These are phyloP conservation scores for Fusarium nisikadoi DNA, from an alignment of 2,329 filamentous ascomycete species.

Conservation along the genomic window DNA sequence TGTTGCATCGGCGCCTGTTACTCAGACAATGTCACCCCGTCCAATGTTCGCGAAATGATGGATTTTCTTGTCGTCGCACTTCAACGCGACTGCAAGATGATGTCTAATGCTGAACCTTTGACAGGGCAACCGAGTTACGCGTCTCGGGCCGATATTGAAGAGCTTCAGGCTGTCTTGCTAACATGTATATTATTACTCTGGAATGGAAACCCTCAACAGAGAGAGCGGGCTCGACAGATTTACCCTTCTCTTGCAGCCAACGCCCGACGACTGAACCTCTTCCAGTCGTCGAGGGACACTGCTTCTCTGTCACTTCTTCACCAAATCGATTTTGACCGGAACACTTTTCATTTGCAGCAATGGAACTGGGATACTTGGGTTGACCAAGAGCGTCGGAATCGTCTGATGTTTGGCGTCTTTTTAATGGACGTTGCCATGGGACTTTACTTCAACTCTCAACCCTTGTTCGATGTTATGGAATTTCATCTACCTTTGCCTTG, in stretches of 20 bases:
- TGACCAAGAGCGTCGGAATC: conserved; percentile 75
- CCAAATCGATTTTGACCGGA: conserved; percentile 60
- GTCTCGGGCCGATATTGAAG: conserved; percentile 64
- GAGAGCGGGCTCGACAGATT: conserved; percentile 69
- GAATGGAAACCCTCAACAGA: conserved; percentile 75
- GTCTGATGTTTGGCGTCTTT: conserved; percentile 73
- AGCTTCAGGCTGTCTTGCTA: conserved; percentile 74
- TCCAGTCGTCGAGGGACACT: conserved; percentile 62
- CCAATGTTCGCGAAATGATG: conserved; percentile 75
- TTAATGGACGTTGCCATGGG: conserved; percentile 72
- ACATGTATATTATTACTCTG: conserved; percentile 72
- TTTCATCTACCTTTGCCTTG: conserved; percentile 74
- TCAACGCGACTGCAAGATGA: conserved; percentile 63
- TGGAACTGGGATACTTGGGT: conserved; percentile 77
- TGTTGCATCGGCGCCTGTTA: conserved; percentile 81
- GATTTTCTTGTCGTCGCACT: conserved; percentile 69
- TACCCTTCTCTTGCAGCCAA: conserved; percentile 68
- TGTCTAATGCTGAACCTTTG: conserved; percentile 46
- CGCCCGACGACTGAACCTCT: conserved; percentile 66
- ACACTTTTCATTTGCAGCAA: conserved; percentile 58
- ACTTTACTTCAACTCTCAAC: conserved; percentile 76
- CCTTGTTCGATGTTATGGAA: conserved; percentile 72
- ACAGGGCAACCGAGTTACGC: conserved; percentile 42
- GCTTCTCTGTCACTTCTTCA: conserved; percentile 69
- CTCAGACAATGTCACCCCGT: conserved; percentile 68